Percentiles rank a stretch among this genome's conserved stretches.
These are phyloP conservation scores for Fusarium dlaminii DNA, from an alignment of 2,329 filamentous ascomycete genomes.

Conservation along the genomic window DNA sequence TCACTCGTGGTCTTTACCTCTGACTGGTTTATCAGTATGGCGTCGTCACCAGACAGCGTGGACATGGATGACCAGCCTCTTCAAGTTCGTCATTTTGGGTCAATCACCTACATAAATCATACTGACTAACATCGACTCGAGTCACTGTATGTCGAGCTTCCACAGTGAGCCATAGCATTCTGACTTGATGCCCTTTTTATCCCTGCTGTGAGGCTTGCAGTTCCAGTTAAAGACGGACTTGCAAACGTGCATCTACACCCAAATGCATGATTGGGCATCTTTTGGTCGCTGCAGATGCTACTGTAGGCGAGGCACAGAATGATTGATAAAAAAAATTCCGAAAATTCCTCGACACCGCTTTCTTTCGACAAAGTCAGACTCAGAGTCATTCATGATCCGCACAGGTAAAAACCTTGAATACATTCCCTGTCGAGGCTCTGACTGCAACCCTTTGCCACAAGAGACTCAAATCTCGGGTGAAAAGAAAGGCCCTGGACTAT, in stretches of 20 bases:
- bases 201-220: constrained; percentile 27
- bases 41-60: constrained; percentile 36
- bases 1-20: constrained; percentile 13
- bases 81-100: neutral
- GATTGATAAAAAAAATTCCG: constrained; percentile 15
- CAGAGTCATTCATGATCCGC: constrained; percentile 37
- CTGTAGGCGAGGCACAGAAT: constrained; percentile 18
- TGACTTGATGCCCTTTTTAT: constrained; percentile 19
- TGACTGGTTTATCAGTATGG: constrained; percentile 22
- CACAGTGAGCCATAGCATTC: constrained; percentile 13
- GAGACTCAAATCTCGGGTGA: constrained; percentile 5
- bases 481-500: neutral
- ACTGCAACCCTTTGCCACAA: neutral
- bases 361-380: constrained; percentile 9
- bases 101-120: constrained; percentile 1
- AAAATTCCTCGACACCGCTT: constrained; percentile 38
- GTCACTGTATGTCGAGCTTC: constrained; percentile 7
- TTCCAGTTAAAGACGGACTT: constrained; percentile 19
- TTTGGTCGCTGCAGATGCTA: constrained; percentile 9
- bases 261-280: constrained; percentile 24
- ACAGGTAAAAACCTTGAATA: constrained; percentile 22
- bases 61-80: constrained; percentile 30
- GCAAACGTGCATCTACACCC: constrained; percentile 25
- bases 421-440: constrained; percentile 8
- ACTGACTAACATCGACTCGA: neutral